phyloP scores from a whole-genome alignment of 1,284 basidiomycete genomes.

The Vanrija pseudolonga region DNA sequence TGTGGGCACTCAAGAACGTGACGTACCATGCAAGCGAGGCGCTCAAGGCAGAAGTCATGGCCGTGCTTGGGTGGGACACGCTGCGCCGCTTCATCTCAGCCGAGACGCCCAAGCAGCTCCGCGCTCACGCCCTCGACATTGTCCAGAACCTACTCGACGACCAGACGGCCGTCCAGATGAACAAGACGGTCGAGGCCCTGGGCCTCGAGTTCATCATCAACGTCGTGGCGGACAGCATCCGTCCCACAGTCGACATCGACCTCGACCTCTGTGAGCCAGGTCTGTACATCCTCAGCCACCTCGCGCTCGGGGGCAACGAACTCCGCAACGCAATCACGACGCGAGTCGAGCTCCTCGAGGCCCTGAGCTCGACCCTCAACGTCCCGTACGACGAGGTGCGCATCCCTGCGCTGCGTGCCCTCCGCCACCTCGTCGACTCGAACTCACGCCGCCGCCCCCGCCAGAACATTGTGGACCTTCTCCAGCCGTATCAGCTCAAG shows the following conservation, averaged over 20 bases:
- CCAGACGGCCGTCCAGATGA: slow-evolving; percentile 30
- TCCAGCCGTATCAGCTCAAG: slow-evolving; percentile 42
- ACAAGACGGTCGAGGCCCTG: slow-evolving; percentile 28
- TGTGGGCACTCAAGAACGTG: slow-evolving; percentile 80
- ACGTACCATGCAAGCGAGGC: slow-evolving; percentile 59
- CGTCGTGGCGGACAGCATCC: slow-evolving; percentile 18
- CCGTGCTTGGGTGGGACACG: slow-evolving; percentile 59
- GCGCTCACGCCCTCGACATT: slow-evolving; percentile 40
- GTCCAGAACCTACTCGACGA: slow-evolving; percentile 46
- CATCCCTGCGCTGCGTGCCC: slow-evolving; percentile 34
- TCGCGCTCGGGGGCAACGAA: slow-evolving; percentile 42
- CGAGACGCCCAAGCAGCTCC: slow-evolving; percentile 23
- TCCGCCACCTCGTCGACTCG: slow-evolving; percentile 42
- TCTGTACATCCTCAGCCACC: slow-evolving; percentile 39
- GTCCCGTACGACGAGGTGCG: slow-evolving; percentile 28
- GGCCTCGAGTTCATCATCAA: slow-evolving; percentile 33
- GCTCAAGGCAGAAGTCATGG: slow-evolving; percentile 64
- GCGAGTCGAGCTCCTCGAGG: slow-evolving; percentile 33
- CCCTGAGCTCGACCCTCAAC: slow-evolving; percentile 23
- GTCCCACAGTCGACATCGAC: slow-evolving; percentile 4
- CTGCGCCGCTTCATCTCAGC: slow-evolving; percentile 16
- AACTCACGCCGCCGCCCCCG: slow-evolving; percentile 33
- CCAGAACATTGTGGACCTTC: slow-evolving; percentile 34
- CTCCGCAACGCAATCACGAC: slow-evolving; percentile 28
- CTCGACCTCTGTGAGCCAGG: slow-evolving; percentile 18